Evolutionary conservation across 331 rosid genomes (phyloP), one percentile per base, ranked within the genome.

Genomic region (Arachis monticola): DNA sequence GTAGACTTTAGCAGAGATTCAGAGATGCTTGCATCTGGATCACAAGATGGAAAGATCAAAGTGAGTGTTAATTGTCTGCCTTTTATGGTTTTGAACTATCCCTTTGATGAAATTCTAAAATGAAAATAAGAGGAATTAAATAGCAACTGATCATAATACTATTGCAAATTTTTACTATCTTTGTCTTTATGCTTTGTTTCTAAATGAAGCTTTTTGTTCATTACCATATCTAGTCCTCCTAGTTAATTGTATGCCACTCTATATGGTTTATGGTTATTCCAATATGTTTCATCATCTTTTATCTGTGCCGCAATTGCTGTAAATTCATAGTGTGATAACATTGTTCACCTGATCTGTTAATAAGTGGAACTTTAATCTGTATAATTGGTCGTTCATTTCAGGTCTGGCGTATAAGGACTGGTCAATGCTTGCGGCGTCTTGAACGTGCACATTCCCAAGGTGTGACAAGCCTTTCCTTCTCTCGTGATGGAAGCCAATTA

Each of bases 381-480:
- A 58, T 67, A 41, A 27, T 79, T 79, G 58, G 41, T 62, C 30
- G 72, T 55, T 61, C 79, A 32, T 67, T 77, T 60, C 76, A 94
- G 99, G 92, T 95, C 38, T 95, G 98, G 98, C 98, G 99, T 72
- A 87, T 92, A 51, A 90, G 99, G 85, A 92, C 96, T 55, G 99
- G 98, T 70, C 99, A 95, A 86, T 95, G 99, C 87, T 85, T 95
- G 92, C 91, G 99, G 51, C 98, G 99, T 78, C 96, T 95, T 85
- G 99, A 95, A 78, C 92, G 87, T 58, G 99, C 99, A 44, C 99
- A 95, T 87, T 87, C 93, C 76, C 91, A 85, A 77, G 97, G 98
- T 75, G 99, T 95, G 75, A 92, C 99, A 55, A 92, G 99, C 76
- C 87, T 95, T 81, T 79, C 82, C 75, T 95, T 95, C 87, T 95